Conservation (phyloP, 805 yeast genomes). For the Candida quercuum region DNA sequence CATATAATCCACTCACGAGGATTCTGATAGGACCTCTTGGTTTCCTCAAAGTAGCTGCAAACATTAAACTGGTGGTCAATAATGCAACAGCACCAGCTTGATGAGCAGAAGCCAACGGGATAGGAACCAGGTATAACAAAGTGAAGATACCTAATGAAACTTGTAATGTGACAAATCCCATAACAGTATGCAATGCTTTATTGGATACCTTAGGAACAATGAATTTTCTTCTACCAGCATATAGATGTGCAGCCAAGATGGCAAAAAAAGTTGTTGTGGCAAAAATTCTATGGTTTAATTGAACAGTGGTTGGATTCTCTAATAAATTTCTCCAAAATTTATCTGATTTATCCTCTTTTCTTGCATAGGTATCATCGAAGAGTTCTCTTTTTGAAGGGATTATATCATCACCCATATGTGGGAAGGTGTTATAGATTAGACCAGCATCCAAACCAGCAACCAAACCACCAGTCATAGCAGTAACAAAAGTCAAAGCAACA, state of each 20-base stretch:
- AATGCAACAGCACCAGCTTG: conserved; percentile 95
- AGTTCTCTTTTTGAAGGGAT: conserved; percentile 75
- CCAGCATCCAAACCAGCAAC: conserved; percentile 99
- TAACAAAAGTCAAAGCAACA: conserved; percentile 66
- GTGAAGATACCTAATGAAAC: conserved; percentile 85
- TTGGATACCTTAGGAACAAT: conserved; percentile 54
- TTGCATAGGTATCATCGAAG: conserved; percentile 66
- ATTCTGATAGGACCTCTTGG: conserved; percentile 44
- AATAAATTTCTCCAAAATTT: conserved; percentile 86
- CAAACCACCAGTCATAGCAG: conserved; percentile 97
- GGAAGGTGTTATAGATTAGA: conserved; percentile 90
- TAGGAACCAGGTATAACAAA: conserved; percentile 82
- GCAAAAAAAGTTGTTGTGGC: conserved; percentile 79
- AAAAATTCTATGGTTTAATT: conserved; percentile 79
- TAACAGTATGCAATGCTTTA: conserved; percentile 53
- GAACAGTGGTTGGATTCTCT: conserved; percentile 96
- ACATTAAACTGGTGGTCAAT: conserved; percentile 69
- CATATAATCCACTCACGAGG: conserved; percentile 28
- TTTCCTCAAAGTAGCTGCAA: conserved; percentile 50
- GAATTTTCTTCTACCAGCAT: conserved; percentile 49
- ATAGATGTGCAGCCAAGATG: conserved; percentile 65
- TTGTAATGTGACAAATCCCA: conserved; percentile 84
- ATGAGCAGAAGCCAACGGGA: conserved; percentile 88
- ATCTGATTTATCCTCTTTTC: conserved; percentile 64
- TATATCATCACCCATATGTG: conserved; percentile 87